Evolutionary conservation across 345 rosid species (phyloP).

Genomic region (Erucastrum elatum): DNA sequence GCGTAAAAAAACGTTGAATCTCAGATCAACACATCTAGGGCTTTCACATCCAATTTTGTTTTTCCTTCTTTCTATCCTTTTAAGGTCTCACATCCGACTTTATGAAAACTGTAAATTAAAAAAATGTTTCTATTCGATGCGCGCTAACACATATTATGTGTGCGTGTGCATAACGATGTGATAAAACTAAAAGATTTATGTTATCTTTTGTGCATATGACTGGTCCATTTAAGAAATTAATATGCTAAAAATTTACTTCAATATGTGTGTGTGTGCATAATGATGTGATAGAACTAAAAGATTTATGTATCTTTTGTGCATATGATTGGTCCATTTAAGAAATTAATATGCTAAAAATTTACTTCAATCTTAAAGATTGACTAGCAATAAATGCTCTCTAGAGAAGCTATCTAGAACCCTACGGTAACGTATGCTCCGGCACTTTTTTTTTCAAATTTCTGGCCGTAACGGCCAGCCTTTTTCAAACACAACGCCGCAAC

Average conservation of each 20-base stretch:
- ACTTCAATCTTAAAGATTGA: too few relatives aligned
- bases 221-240: not conserved
- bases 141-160: conserved; percentile 11
- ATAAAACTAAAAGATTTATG: not conserved
- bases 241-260: not conserved
- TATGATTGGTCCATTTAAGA: not conserved
- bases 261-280: not conserved
- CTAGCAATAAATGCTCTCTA: too few relatives aligned
- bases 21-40: not conserved
- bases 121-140: not conserved
- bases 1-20: conserved; percentile 16
- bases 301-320: not conserved
- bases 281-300: not conserved
- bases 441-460: too few relatives aligned
- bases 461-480: too few relatives aligned
- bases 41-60: not conserved
- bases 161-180: not conserved
- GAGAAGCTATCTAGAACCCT: too few relatives aligned
- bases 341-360: not conserved
- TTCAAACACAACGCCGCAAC: too few relatives aligned
- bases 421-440: too few relatives aligned
- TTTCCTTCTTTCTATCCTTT: not conserved
- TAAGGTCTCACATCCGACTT: not conserved
- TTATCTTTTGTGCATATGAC: not conserved
- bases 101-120: not conserved